Percentiles rank a stretch among this genome's conserved stretches.
Conservation (phyloP, 306 rosid genomes). For the Castanospermum australe region DNA sequence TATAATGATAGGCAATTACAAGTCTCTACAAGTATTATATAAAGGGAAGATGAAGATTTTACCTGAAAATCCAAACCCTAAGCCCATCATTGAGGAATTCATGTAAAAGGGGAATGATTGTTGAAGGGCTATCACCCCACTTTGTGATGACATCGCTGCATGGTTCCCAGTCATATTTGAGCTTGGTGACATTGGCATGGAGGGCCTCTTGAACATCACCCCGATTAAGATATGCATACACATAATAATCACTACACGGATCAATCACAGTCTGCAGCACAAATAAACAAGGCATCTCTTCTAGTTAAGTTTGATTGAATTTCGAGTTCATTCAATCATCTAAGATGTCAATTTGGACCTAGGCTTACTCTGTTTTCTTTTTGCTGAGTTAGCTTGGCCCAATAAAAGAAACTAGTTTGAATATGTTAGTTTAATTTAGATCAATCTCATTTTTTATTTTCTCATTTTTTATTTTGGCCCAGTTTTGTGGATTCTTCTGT, state of each 20-base stretch:
- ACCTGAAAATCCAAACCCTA: conserved; percentile 91
- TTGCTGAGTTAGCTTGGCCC: no score
- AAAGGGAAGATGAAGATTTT: not conserved
- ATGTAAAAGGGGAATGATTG: conserved; percentile 61
- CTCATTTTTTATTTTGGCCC: no score
- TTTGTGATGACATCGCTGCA: conserved; percentile 53
- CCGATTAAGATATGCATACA: conserved; percentile 61
- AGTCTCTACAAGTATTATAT: not conserved
- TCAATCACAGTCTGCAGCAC: conserved; percentile 52
- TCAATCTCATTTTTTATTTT: no score
- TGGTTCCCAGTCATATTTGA: conserved; percentile 71
- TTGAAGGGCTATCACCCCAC: conserved; percentile 62
- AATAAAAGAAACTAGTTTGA: no score
- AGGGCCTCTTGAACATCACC: conserved; percentile 73
- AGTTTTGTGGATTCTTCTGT: no score
- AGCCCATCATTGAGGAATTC: conserved; percentile 43
- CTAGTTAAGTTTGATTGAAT: not conserved
- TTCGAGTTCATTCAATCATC: not conserved
- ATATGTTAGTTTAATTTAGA: no score
- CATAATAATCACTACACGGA: conserved; percentile 75
- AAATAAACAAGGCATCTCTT: not conserved
- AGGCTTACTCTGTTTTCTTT: no score
- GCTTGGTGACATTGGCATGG: conserved; percentile 88
- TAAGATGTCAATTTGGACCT: no score
- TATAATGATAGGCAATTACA: not conserved